Conservation (phyloP, 176 grass and related monocot species). For the Urochloa ruziziensis region DNA sequence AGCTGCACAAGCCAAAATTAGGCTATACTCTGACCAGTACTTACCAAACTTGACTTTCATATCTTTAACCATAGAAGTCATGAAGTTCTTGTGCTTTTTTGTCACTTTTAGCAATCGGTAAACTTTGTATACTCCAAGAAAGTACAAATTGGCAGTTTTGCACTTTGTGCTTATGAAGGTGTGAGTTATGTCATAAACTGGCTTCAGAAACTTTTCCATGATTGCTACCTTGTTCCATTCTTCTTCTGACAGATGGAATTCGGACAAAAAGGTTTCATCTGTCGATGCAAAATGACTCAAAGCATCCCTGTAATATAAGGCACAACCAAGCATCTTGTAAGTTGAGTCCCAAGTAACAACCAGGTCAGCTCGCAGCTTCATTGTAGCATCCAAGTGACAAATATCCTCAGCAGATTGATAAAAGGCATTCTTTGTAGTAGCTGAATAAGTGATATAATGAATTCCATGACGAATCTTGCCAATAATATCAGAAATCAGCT, state of each 20-base stretch:
- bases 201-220: slow-evolving; percentile 29
- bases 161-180: slow-evolving; percentile 5
- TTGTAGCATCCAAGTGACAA: slow-evolving; percentile 24
- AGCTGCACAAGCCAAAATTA: slow-evolving; percentile 25
- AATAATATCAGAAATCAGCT: slow-evolving; percentile 22
- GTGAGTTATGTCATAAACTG: slow-evolving; percentile 30
- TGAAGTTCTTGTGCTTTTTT: slow-evolving; percentile 20
- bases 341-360: slow-evolving; percentile 29
- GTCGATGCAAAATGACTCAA: slow-evolving; percentile 29
- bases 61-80: slow-evolving; percentile 25
- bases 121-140: slow-evolving; percentile 35
- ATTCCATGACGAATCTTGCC: slow-evolving; percentile 23
- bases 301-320: slow-evolving; percentile 18
- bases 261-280: neutral
- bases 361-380: slow-evolving; percentile 2
- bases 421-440: neutral
- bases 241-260: slow-evolving; percentile 20
- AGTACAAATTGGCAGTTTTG: slow-evolving; percentile 31
- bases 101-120: slow-evolving; percentile 12
- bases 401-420: slow-evolving; percentile 8
- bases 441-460: slow-evolving; percentile 18
- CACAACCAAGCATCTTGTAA: slow-evolving; percentile 32
- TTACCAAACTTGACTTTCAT: slow-evolving; percentile 28
- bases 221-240: slow-evolving; percentile 16
- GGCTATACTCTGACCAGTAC: slow-evolving; percentile 1